Evolutionary conservation across 1,284 basidiomycete genomes (phyloP).

Genomic region (Wolfiporia cocos): DNA sequence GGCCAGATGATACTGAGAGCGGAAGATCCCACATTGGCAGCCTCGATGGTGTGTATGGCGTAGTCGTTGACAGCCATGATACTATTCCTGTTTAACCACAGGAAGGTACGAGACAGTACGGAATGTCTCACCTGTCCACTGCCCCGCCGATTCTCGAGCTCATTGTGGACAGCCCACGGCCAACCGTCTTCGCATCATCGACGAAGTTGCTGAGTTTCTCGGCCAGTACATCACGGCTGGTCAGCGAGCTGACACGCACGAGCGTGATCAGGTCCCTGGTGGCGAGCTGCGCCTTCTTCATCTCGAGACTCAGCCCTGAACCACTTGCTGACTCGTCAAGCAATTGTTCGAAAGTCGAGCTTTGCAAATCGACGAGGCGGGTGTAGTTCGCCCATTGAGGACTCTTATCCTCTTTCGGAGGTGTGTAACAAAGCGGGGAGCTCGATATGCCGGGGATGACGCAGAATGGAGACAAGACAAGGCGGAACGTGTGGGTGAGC

Average conservation of each 20-base stretch:
- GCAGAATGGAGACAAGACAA: constrained; percentile 51
- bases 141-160: constrained; percentile 58
- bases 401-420: constrained; percentile 6
- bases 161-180: constrained; percentile 50
- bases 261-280: constrained; percentile 57
- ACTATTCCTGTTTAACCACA: constrained; percentile 25
- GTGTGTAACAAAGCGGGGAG: constrained; percentile 35
- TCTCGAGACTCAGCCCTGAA: constrained; percentile 52
- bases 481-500: constrained; percentile 35
- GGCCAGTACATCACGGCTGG: constrained; percentile 50
- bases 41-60: constrained; percentile 55
- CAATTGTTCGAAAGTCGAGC: constrained; percentile 53
- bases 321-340: constrained; percentile 51
- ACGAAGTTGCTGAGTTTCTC: constrained; percentile 46
- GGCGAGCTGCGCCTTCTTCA: constrained; percentile 73
- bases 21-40: constrained; percentile 33
- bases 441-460: constrained; percentile 50
- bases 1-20: constrained; percentile 38
- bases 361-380: constrained; percentile 50
- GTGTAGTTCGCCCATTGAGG: constrained; percentile 49
- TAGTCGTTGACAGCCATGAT: constrained; percentile 68
- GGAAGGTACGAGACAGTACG: not conserved
- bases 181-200: constrained; percentile 50
- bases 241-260: constrained; percentile 54
- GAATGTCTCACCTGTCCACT: constrained; percentile 51